Conservation (phyloP, 73 alveolate genomes). For the Blepharisma stoltei region DNA sequence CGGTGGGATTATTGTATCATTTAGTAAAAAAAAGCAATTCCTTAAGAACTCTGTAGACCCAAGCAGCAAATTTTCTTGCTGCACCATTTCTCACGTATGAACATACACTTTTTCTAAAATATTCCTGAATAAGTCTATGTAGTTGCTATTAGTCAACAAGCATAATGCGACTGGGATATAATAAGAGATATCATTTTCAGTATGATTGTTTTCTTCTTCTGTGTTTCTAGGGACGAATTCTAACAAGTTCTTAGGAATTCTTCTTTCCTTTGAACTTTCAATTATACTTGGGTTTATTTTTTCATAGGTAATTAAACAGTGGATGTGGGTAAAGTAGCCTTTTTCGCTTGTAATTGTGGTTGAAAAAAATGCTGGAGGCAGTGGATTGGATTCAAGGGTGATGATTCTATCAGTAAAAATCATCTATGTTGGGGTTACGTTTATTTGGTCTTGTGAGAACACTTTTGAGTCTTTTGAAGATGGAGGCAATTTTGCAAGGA, state of each 20-base stretch:
- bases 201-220: background rate
- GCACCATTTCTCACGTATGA: background rate
- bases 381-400: background rate
- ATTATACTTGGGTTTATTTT: constrained; percentile 6
- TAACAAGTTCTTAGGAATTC: background rate
- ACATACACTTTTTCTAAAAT: background rate
- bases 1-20: constrained; percentile 13
- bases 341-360: constrained; percentile 1
- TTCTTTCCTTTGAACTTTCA: background rate
- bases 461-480: background rate
- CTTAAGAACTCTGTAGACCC: constrained; percentile 19
- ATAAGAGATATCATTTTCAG: background rate
- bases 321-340: constrained; percentile 12
- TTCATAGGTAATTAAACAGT: constrained; percentile 15
- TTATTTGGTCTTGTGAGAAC: background rate
- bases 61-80: background rate
- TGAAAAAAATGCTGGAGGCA: constrained; percentile 17
- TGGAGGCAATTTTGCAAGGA: background rate
- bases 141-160: background rate
- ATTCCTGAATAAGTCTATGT: background rate
- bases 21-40: background rate
- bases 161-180: constrained; percentile 19
- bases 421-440: constrained; percentile 1
- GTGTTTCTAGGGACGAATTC: background rate
- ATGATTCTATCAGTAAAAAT: constrained; percentile 3